A percentile compares a stretch with the other conserved stretches of the same genome.
These are phyloP conservation scores for Erythrobasidium yunnanense DNA, from an alignment of 768 basidiomycete genomes.

Conservation along the genomic window DNA sequence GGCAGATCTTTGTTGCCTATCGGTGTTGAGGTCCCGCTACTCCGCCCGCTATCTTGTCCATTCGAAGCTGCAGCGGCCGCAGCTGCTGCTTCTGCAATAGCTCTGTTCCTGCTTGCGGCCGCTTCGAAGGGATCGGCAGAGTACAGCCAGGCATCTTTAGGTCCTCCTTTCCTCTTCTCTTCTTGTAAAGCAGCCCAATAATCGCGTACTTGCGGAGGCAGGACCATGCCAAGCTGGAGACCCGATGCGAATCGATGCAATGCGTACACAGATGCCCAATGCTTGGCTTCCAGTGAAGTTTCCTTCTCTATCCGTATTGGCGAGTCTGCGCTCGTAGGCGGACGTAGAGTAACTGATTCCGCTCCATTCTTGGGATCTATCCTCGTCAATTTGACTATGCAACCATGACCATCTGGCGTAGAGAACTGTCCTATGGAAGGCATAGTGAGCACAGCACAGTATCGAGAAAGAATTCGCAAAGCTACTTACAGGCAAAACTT, in stretches of 20 bases:
- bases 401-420: slow-evolving; percentile 48
- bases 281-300: slow-evolving; percentile 69
- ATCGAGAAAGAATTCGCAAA: not conserved
- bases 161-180: slow-evolving; percentile 52
- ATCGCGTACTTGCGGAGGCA: slow-evolving; percentile 73
- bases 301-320: slow-evolving; percentile 46
- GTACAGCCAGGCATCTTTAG: slow-evolving; percentile 4
- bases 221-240: slow-evolving; percentile 50
- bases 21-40: slow-evolving; percentile 70
- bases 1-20: slow-evolving; percentile 39
- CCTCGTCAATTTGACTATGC: slow-evolving; percentile 57
- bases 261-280: slow-evolving; percentile 62
- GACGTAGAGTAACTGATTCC: slow-evolving; percentile 61
- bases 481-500: slow-evolving; percentile 56
- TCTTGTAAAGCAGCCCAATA: slow-evolving; percentile 69
- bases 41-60: too few species aligned
- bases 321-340: slow-evolving; percentile 51
- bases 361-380: slow-evolving; percentile 57
- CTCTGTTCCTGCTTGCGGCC: not conserved
- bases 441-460: not conserved
- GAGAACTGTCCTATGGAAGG: slow-evolving; percentile 13
- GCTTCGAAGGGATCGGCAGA: slow-evolving; percentile 7
- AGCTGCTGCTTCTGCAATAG: slow-evolving; percentile 38
- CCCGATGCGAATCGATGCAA: slow-evolving; percentile 37
- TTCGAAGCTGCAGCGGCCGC: slow-evolving; percentile 47